A percentile compares a stretch with the other conserved stretches of the same genome.
These are phyloP conservation scores for Taphrina betulina DNA, from an alignment of 1,139 yeast genomes.

Conservation along the genomic window DNA sequence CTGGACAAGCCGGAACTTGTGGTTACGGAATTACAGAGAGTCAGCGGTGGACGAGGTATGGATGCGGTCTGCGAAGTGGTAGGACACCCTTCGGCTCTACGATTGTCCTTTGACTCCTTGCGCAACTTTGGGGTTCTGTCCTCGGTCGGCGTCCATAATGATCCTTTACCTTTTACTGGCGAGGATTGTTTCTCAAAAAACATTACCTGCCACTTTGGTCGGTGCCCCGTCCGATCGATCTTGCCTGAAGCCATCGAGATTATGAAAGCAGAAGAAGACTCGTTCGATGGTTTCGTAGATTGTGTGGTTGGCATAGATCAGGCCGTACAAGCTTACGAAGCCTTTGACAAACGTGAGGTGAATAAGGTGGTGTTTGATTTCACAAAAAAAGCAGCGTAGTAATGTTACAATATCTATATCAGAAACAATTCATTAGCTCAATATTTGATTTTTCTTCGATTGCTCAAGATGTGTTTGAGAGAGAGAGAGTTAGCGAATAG, in stretches of 20 bases:
- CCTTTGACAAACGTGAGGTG: slow-evolving; percentile 57
- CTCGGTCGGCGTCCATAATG: slow-evolving; percentile 65
- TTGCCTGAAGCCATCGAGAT: slow-evolving; percentile 56
- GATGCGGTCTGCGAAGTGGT: slow-evolving; percentile 63
- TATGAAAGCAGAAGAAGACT: slow-evolving; percentile 50
- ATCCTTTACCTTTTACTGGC: slow-evolving; percentile 57
- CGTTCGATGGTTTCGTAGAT: slow-evolving; percentile 55
- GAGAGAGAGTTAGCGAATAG: no score
- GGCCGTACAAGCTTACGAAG: slow-evolving; percentile 52
- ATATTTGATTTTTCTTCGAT: no score
- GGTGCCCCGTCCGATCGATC: slow-evolving; percentile 63
- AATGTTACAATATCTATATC: no score
- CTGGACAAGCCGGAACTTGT: slow-evolving; percentile 42
- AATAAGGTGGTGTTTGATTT: slow-evolving; percentile 55
- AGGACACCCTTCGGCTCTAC: slow-evolving; percentile 55
- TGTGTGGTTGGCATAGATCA: slow-evolving; percentile 43
- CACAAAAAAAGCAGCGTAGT: background rate
- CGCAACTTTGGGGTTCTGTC: slow-evolving; percentile 61
- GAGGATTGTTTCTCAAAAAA: slow-evolving; percentile 61
- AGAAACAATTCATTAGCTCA: no score
- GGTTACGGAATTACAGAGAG: slow-evolving; percentile 42
- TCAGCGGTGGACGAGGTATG: slow-evolving; percentile 52
- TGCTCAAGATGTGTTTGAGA: no score
- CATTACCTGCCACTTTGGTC: slow-evolving; percentile 59
- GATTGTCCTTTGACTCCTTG: slow-evolving; percentile 55